Conservation (phyloP, 116 monocot species). For the Zostera marina region DNA sequence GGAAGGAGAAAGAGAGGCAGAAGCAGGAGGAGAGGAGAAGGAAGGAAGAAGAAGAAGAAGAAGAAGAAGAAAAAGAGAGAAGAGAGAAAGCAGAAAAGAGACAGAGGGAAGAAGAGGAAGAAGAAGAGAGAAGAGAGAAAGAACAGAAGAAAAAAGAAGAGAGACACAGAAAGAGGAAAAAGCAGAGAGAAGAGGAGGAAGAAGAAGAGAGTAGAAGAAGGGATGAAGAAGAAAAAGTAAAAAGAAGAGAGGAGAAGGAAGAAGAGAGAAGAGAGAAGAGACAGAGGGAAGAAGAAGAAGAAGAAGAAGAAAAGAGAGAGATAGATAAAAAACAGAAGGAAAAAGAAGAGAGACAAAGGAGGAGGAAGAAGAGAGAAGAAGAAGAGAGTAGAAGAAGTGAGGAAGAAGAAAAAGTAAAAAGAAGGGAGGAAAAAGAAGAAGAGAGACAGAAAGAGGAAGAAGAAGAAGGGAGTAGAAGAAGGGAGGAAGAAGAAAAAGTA, state of each 20-base stretch:
- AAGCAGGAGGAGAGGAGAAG: background rate
- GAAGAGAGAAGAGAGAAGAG: background rate
- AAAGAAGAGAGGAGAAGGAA: background rate
- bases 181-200: background rate
- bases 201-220: background rate
- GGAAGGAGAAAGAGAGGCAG: background rate
- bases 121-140: slow-evolving; percentile 3
- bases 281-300: background rate
- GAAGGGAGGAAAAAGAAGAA: slow-evolving; percentile 1
- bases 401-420: background rate
- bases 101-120: background rate
- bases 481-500: background rate
- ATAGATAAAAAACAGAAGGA: background rate
- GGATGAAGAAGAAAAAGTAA: background rate
- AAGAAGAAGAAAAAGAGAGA: background rate
- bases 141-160: background rate
- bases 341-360: background rate
- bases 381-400: background rate
- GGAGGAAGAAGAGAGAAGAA: background rate
- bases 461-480: background rate
- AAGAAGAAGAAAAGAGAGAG: background rate
- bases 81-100: slow-evolving; percentile 1
- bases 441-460: background rate
- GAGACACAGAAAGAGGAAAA: too few relatives aligned
- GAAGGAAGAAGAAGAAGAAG: background rate